Evolutionary conservation across 768 basidiomycete genomes (phyloP).

Genomic region (Lactifluus rugatus): DNA sequence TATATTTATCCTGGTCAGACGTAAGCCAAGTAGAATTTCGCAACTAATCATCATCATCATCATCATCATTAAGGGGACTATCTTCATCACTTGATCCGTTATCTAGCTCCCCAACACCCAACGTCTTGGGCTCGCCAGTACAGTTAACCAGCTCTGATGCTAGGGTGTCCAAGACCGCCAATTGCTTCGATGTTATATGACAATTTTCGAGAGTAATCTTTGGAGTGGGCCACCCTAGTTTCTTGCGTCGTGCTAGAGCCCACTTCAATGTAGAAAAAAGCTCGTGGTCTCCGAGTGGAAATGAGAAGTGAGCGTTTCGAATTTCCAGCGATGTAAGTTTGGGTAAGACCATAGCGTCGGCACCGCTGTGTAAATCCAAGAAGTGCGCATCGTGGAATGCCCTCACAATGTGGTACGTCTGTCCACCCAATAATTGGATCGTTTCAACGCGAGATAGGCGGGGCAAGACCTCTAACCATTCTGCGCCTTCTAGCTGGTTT

Average conservation of each 20-base stretch:
- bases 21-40: neutral
- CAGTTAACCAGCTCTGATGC: neutral
- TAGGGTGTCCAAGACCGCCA: conserved; percentile 3
- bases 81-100: neutral
- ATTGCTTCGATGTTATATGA: conserved; percentile 10
- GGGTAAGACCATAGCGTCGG: neutral
- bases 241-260: neutral
- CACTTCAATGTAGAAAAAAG: conserved; percentile 11
- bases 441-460: conserved; percentile 1
- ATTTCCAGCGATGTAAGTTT: neutral
- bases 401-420: conserved; percentile 1
- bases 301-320: conserved; percentile 11
- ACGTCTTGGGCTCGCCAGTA: conserved; percentile 5
- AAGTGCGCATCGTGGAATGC: neutral
- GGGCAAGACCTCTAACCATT: conserved; percentile 8
- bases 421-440: neutral
- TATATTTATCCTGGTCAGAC: neutral
- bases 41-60: conserved; percentile 1
- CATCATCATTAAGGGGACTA: neutral
- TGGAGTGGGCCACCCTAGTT: neutral
- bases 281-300: conserved; percentile 6
- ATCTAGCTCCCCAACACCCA: conserved; percentile 9
- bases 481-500: neutral
- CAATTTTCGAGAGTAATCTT: neutral
- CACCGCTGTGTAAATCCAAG: neutral